Conservation (phyloP, 768 basidiomycete species). For the Leccinellum luteum region DNA sequence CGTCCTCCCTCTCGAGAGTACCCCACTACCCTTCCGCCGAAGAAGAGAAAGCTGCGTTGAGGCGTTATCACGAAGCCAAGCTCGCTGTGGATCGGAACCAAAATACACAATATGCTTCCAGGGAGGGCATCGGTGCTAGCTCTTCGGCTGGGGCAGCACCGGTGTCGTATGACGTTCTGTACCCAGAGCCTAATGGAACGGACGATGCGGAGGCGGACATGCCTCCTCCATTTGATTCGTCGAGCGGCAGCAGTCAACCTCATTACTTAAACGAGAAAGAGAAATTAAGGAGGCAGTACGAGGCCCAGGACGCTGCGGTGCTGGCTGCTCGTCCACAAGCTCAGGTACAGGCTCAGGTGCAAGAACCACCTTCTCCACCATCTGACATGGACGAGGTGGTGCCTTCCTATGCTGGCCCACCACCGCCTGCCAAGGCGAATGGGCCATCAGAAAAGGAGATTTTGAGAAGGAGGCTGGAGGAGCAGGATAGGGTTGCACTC, state of each 20-base stretch:
- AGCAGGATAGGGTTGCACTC: constrained; percentile 46
- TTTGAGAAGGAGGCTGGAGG: constrained; percentile 53
- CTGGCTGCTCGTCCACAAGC: constrained; percentile 19
- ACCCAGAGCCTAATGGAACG: constrained; percentile 39
- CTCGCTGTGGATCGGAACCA: constrained; percentile 66
- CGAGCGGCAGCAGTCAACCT: constrained; percentile 36
- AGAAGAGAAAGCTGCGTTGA: constrained; percentile 71
- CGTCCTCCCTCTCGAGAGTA: constrained; percentile 26
- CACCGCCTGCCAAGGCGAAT: constrained; percentile 16
- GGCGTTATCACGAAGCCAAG: constrained; percentile 68
- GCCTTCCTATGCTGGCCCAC: constrained; percentile 23
- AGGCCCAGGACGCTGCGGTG: constrained; percentile 62
- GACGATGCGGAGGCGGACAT: constrained; percentile 30
- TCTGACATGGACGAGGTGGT: constrained; percentile 18
- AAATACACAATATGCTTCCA: constrained; percentile 26
- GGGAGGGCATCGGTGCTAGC: constrained; percentile 18
- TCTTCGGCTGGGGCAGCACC: constrained; percentile 34
- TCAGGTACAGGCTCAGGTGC: constrained; percentile 13
- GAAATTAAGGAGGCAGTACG: constrained; percentile 57
- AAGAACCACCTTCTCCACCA: constrained; percentile 16
- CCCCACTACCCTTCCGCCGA: constrained; percentile 62
- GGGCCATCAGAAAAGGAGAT: constrained; percentile 55
- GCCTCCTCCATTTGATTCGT: constrained; percentile 55
- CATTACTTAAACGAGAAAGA: constrained; percentile 64
- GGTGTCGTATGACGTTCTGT: constrained; percentile 62